Conservation (phyloP, 2,329 filamentous ascomycete genomes). For the Colletotrichum neosansevieriae region DNA sequence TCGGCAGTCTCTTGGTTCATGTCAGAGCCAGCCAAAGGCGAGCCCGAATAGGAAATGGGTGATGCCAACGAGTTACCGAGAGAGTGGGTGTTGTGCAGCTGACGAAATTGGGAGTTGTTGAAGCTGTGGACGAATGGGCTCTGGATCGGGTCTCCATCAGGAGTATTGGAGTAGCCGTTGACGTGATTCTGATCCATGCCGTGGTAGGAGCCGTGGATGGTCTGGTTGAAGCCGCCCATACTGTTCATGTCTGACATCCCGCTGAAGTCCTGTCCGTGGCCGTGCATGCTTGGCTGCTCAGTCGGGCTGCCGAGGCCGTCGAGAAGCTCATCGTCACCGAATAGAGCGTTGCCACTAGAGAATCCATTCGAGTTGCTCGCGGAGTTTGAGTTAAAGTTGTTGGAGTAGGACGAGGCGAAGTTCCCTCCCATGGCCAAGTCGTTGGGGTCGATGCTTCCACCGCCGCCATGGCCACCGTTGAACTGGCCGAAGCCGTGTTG, state of each 20-base stretch:
- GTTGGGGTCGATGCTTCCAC: conserved; percentile 81
- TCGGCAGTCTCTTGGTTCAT: conserved; percentile 63
- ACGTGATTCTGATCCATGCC: conserved; percentile 76
- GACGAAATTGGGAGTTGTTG: conserved; percentile 81
- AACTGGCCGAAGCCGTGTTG: conserved; percentile 70
- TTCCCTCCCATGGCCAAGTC: conserved; percentile 78
- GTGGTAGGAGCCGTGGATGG: conserved; percentile 68
- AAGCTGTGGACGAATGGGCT: conserved; percentile 88
- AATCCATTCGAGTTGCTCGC: conserved; percentile 77
- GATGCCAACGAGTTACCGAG: conserved; percentile 68
- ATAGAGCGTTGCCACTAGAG: conserved; percentile 80
- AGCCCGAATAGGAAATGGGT: conserved; percentile 63
- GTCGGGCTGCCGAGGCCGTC: conserved; percentile 75
- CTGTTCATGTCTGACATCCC: conserved; percentile 63
- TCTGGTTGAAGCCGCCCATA: conserved; percentile 68
- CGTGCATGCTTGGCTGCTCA: conserved; percentile 65
- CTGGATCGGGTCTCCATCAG: conserved; percentile 90
- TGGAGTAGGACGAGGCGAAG: conserved; percentile 70
- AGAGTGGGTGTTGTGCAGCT: conserved; percentile 70
- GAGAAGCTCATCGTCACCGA: conserved; percentile 89
- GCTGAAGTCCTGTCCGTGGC: conserved; percentile 68
- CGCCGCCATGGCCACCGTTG: conserved; percentile 62
- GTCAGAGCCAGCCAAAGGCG: conserved; percentile 62
- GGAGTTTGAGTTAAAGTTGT: conserved; percentile 64
- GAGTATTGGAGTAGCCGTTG: conserved; percentile 89